phyloP scores from a whole-genome alignment of 306 rosid species.

The Citrullus mucosospermus region DNA sequence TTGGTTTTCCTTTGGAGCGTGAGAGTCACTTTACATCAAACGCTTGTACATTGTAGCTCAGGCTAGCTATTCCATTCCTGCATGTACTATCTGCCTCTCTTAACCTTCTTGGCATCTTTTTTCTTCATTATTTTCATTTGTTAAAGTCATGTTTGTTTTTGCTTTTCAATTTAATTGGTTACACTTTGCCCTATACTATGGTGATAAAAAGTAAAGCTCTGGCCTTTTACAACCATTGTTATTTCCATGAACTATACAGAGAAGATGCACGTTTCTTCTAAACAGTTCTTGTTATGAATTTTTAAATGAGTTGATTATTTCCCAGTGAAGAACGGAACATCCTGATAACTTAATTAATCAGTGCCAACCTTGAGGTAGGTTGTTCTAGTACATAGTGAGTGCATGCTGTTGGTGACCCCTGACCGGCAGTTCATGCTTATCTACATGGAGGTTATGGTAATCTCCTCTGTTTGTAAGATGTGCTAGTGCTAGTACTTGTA shows the following conservation, averaged over 20 bases:
- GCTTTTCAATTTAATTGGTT: not conserved
- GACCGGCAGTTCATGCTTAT: not conserved
- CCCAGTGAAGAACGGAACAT: not conserved
- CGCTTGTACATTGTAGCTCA: not conserved
- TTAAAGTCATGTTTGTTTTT: not conserved
- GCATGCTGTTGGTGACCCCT: not conserved
- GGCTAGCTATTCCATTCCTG: not conserved
- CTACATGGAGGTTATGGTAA: not conserved
- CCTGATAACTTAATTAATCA: not conserved
- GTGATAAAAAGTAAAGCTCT: not conserved
- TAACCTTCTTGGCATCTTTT: not conserved
- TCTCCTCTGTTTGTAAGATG: not conserved
- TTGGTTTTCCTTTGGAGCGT: not conserved
- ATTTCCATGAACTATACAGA: not conserved
- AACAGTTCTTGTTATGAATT: not conserved
- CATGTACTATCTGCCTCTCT: not conserved
- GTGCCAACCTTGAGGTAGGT: not conserved
- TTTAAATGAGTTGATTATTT: not conserved
- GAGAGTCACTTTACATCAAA: not conserved
- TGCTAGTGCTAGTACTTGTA: not conserved
- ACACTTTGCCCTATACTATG: not conserved
- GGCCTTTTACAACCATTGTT: not conserved
- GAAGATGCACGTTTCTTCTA: not conserved
- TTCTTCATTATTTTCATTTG: not conserved
- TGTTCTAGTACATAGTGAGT: not conserved